These are phyloP conservation scores for Trifolium fragiferum DNA, from an alignment of 306 rosid species.

Conservation along the genomic window DNA sequence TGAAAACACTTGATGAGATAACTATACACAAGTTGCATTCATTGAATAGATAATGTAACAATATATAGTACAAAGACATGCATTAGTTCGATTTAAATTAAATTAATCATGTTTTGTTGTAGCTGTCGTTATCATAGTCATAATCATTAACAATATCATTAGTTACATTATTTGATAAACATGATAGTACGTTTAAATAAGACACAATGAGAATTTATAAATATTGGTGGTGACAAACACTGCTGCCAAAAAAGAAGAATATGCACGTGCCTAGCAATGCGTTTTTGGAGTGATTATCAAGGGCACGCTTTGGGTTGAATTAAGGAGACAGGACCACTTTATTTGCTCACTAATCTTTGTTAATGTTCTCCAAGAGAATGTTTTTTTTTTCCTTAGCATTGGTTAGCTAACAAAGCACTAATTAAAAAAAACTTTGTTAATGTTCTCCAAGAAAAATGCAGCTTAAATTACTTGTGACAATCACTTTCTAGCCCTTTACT, in stretches of 20 bases:
- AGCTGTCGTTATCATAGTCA: constrained; percentile 41
- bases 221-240: constrained; percentile 38
- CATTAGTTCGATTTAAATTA: not conserved
- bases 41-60: constrained; percentile 1
- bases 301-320: constrained; percentile 94
- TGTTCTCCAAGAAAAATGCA: constrained; percentile 55
- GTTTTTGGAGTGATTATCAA: constrained; percentile 68
- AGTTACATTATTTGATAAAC: constrained; percentile 41
- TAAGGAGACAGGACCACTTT: constrained; percentile 92
- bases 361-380: no score
- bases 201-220: constrained; percentile 18
- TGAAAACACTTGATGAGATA: no score
- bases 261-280: constrained; percentile 79
- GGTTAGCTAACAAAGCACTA: constrained; percentile 50
- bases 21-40: no score
- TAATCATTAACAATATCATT: constrained; percentile 62
- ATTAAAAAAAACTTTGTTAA: constrained; percentile 6
- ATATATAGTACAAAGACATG: constrained; percentile 18
- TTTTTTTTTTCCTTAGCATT: constrained; percentile 62
- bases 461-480: constrained; percentile 26
- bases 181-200: constrained; percentile 36
- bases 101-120: constrained; percentile 29
- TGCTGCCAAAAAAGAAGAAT: constrained; percentile 52
- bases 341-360: constrained; percentile 59
- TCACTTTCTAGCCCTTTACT: constrained; percentile 60